Percentiles rank a stretch among this genome's conserved stretches.
These are phyloP conservation scores for Ophiostoma quercus DNA, from an alignment of 2,329 filamentous ascomycete species.

Conservation along the genomic window DNA sequence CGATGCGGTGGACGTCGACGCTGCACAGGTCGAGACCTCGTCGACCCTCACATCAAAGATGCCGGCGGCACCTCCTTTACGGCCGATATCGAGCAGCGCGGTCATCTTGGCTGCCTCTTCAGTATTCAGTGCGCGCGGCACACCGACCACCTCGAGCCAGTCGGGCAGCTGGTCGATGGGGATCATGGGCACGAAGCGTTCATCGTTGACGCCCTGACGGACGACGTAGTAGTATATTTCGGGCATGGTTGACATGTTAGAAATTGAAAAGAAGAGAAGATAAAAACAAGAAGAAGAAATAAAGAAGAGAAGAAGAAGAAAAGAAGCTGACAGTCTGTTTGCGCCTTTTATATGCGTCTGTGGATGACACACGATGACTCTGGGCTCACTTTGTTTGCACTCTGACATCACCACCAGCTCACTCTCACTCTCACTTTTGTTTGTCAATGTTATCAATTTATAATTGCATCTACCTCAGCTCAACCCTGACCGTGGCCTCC, in stretches of 20 bases:
- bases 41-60: not conserved
- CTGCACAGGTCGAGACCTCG: not conserved
- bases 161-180: constrained; percentile 48
- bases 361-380: not conserved
- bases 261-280: not conserved
- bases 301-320: not conserved
- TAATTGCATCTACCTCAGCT: constrained; percentile 33
- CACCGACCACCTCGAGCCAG: constrained; percentile 41
- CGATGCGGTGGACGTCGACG: not conserved
- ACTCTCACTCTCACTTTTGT: not conserved
- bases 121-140: constrained; percentile 40
- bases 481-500: constrained; percentile 67
- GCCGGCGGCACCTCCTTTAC: not conserved
- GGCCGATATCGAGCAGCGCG: not conserved
- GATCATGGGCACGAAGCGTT: constrained; percentile 49
- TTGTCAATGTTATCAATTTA: not conserved
- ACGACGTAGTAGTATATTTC: constrained; percentile 40
- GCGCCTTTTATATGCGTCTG: not conserved
- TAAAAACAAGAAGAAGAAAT: not conserved
- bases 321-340: not conserved
- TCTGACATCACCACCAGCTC: not conserved
- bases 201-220: constrained; percentile 34
- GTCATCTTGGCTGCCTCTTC: not conserved
- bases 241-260: not conserved
- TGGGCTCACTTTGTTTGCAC: not conserved